A percentile compares a stretch with the other conserved stretches of the same genome.
Evolutionary conservation across 2,329 filamentous ascomycete genomes (phyloP).

Genomic region (Alternaria tenuissima): DNA sequence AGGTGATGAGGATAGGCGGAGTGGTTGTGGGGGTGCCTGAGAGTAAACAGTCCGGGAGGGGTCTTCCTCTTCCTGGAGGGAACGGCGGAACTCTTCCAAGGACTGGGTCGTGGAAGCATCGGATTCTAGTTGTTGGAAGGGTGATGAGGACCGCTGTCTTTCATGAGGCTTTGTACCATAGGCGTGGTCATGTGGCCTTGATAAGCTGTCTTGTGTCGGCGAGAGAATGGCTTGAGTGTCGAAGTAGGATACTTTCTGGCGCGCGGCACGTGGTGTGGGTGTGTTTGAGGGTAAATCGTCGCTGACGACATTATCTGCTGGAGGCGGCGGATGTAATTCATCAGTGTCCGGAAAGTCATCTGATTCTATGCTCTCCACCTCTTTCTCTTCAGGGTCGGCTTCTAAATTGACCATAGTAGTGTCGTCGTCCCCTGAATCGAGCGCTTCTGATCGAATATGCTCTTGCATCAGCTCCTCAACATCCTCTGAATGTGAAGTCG

Average conservation of each 20-base stretch:
- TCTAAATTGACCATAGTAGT: conserved; percentile 7
- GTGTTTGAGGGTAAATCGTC: conserved; percentile 32
- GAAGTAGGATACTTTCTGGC: conserved; percentile 29
- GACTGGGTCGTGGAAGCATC: conserved; percentile 44
- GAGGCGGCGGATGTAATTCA: not conserved
- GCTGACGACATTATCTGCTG: conserved; percentile 6
- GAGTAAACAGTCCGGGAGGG: conserved; percentile 7
- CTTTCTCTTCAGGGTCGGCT: conserved; percentile 4
- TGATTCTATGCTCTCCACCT: conserved; percentile 24
- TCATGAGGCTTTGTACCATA: conserved; percentile 9
- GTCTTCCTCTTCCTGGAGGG: conserved; percentile 29
- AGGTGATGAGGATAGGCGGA: conserved; percentile 22
- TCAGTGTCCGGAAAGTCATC: conserved; percentile 17
- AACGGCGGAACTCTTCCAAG: conserved; percentile 45
- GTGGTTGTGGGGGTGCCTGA: conserved; percentile 6
- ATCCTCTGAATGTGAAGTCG: not conserved
- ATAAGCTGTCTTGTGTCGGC: conserved; percentile 25
- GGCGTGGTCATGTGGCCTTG: conserved; percentile 15
- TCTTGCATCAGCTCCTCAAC: not conserved
- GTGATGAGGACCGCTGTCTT: conserved; percentile 17
- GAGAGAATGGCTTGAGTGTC: conserved; percentile 50
- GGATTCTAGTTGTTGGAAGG: conserved; percentile 26
- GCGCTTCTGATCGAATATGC: conserved; percentile 11
- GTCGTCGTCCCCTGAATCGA: not conserved
- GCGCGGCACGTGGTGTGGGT: conserved; percentile 40